Base-by-base conservation (phyloP, 371 early-diverging fungal species). In the Mucor mucedo region DNA sequence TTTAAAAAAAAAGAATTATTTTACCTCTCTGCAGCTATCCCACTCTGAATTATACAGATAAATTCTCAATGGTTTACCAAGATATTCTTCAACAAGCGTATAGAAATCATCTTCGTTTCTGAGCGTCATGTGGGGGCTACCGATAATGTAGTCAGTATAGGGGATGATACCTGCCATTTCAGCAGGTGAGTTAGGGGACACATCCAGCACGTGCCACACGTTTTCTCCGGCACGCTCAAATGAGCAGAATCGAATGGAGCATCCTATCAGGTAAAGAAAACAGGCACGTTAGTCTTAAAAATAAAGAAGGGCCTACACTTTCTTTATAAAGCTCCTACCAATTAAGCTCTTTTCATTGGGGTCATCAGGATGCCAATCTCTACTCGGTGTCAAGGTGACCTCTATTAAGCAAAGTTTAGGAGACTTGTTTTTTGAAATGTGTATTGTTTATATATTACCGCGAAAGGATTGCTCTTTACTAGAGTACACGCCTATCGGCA, bases 121-220 rank as follows among this genome's bases (percentile, higher is more conserved):
- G 21, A 90, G 60, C 2, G 78, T 80, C 50, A 71, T 70, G 52
- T 85, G 78, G 42, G 86, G 87, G n/a, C 83, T 79, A 9, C 88
- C 90, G 54, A 90, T 83, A 50, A 90, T 82, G 65, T 87, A 90
- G 66, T 90, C 90, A 6, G 80, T 80, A 55, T 78, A 78, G 2
- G 88, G 75, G 27, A 83, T 81, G 13, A 90, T 75, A 10, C 89
- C 89, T 10, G 89, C 89, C 74, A 79, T 78, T 72, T 82, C 86
- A 28, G 90, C 89, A 7, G 90, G 90, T 27, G 88, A 87, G 61
- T 87, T 78, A 10, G 80, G 75, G 7, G 78, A 73, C 10, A 86
- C 76, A 16, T 83, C 80, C 61, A 91, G 59, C n/a, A 92, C 82
- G 62, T 91, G 92, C 91, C 92, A 91, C 10, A 87, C 88, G 62